These are phyloP conservation scores for Cordyceps tenuipes DNA, from an alignment of 2,329 filamentous ascomycete genomes.

Conservation along the genomic window DNA sequence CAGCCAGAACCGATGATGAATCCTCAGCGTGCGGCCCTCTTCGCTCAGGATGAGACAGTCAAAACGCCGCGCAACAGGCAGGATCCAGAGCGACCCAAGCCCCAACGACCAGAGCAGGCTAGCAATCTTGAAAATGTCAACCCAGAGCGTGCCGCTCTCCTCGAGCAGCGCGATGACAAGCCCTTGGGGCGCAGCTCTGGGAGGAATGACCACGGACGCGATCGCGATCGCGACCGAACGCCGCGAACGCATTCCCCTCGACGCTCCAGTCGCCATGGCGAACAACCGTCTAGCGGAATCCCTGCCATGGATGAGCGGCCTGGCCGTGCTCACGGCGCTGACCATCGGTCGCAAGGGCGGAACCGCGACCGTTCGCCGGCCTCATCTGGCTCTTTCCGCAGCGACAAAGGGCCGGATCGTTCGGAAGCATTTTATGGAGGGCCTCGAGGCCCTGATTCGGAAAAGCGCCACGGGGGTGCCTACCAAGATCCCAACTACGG, in stretches of 20 bases:
- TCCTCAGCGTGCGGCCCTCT: constrained; percentile 45
- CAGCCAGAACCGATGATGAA: constrained; percentile 42
- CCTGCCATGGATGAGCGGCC: constrained; percentile 40
- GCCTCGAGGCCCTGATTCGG: constrained; percentile 34
- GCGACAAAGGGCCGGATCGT: constrained; percentile 34
- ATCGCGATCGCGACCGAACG: constrained; percentile 38
- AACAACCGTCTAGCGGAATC: constrained; percentile 17
- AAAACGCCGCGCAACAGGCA: constrained; percentile 18
- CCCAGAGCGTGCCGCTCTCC: constrained; percentile 38
- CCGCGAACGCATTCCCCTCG: constrained; percentile 42
- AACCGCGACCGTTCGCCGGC: constrained; percentile 28
- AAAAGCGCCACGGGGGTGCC: constrained; percentile 34
- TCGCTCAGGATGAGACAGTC: constrained; percentile 29
- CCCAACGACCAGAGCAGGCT: constrained; percentile 20
- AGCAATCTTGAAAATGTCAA: constrained; percentile 34
- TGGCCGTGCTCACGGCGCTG: constrained; percentile 31
- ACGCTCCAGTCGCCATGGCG: constrained; percentile 26
- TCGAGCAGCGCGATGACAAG: constrained; percentile 30
- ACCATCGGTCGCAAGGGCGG: constrained; percentile 23
- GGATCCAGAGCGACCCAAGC: constrained; percentile 24
- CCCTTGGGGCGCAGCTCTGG: constrained; percentile 28
- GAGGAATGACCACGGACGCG: constrained; percentile 36
- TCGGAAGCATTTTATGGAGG: constrained; percentile 28
- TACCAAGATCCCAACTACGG: constrained; percentile 56
- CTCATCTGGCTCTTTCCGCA: constrained; percentile 10